A percentile compares a stretch with the other conserved stretches of the same genome.
Evolutionary conservation across 2,329 filamentous ascomycete genomes (phyloP).

Genomic region (Aspergillus sp.): DNA sequence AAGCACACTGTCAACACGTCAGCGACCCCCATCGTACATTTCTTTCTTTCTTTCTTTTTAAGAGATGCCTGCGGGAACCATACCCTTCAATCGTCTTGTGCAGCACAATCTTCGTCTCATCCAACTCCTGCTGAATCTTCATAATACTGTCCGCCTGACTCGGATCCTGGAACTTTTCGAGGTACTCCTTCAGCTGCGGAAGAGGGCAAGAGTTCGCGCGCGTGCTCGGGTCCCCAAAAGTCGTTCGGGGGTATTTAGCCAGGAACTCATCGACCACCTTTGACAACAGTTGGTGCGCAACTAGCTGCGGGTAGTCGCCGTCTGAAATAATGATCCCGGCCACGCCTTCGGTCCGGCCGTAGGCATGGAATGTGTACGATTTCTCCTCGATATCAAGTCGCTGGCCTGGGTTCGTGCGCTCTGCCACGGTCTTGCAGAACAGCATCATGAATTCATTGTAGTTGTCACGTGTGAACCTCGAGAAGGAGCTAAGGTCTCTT

Average conservation of each 20-base stretch:
- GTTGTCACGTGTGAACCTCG: conserved; percentile 64
- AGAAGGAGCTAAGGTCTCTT: conserved; percentile 68
- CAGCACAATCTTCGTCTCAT: conserved; percentile 94
- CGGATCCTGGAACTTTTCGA: conserved; percentile 74
- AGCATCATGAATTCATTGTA: conserved; percentile 69
- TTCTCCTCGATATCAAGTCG: conserved; percentile 67
- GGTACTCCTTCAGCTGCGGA: conserved; percentile 71
- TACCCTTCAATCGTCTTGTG: conserved; percentile 81
- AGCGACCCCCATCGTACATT: neutral
- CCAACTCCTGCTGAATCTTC: conserved; percentile 92
- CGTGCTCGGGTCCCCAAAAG: conserved; percentile 51
- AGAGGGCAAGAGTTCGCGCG: conserved; percentile 48
- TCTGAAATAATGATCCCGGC: conserved; percentile 71
- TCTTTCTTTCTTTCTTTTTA: too few relatives aligned
- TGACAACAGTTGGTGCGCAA: conserved; percentile 77
- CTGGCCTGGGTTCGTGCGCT: conserved; percentile 71
- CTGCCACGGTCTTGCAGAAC: conserved; percentile 79
- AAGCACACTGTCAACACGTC: conserved; percentile 35
- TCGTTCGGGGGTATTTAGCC: conserved; percentile 60
- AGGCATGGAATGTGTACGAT: conserved; percentile 58
- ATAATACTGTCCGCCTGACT: conserved; percentile 82
- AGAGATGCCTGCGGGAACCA: neutral
- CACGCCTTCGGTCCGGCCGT: conserved; percentile 61
- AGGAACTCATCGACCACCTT: conserved; percentile 87
- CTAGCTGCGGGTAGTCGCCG: conserved; percentile 65